Conservation (phyloP, 2,329 filamentous ascomycete genomes). For the Curvularia spicifera region DNA sequence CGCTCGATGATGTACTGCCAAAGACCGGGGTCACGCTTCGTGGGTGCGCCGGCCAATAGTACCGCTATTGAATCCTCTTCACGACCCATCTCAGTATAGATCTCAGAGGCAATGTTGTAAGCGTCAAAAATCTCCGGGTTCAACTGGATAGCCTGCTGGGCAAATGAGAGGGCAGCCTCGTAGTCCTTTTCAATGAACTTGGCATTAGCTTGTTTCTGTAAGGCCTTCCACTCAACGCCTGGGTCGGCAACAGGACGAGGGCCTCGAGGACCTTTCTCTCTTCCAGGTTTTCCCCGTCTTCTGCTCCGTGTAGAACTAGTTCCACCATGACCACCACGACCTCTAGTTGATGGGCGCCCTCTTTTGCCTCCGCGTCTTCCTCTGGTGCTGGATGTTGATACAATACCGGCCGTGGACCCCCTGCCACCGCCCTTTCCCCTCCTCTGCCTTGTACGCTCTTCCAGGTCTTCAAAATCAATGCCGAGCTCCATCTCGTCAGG, state of each 20-base stretch:
- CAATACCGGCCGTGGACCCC: slow-evolving; percentile 4
- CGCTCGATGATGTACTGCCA: slow-evolving; percentile 65
- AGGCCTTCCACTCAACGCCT: slow-evolving; percentile 72
- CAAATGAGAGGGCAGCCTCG: slow-evolving; percentile 52
- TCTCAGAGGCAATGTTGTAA: slow-evolving; percentile 66
- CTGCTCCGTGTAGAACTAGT: slow-evolving; percentile 29
- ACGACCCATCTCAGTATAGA: slow-evolving; percentile 62
- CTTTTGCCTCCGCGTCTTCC: slow-evolving; percentile 29
- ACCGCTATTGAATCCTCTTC: slow-evolving; percentile 63
- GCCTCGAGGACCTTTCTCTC: slow-evolving; percentile 47
- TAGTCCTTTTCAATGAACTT: slow-evolving; percentile 70
- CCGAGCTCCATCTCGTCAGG: slow-evolving; percentile 41
- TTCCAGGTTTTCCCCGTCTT: slow-evolving; percentile 34
- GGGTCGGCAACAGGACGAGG: slow-evolving; percentile 68
- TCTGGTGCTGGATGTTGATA: slow-evolving; percentile 20
- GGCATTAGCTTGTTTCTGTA: slow-evolving; percentile 70
- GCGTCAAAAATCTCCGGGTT: slow-evolving; percentile 69
- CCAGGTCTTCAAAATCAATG: slow-evolving; percentile 38
- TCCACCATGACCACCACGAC: slow-evolving; percentile 31
- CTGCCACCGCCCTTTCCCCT: slow-evolving; percentile 20
- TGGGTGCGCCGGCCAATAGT: slow-evolving; percentile 64
- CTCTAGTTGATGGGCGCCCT: slow-evolving; percentile 36
- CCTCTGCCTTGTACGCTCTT: slow-evolving; percentile 27
- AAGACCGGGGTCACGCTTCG: slow-evolving; percentile 61
- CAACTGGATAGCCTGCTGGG: slow-evolving; percentile 44